A percentile compares a stretch with the other conserved stretches of the same genome.
Evolutionary conservation across 1,284 basidiomycete species (phyloP).

Genomic region (Anthracocystis setariae): DNA sequence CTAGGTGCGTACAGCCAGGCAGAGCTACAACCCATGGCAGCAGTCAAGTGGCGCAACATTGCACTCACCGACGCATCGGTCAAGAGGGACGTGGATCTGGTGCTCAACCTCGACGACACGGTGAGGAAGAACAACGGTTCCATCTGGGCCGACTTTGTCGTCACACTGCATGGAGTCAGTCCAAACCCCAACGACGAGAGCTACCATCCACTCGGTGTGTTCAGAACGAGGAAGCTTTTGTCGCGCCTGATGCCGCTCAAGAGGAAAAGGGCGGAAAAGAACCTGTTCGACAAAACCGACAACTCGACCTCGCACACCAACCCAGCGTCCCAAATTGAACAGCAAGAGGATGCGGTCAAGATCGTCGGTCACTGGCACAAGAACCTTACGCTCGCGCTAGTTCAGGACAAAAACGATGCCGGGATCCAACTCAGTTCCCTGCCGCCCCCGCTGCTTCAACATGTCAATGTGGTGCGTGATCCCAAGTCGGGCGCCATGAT

Average conservation of each 20-base stretch:
- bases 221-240: conserved; percentile 81
- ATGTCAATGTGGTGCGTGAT: conserved; percentile 57
- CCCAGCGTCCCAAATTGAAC: conserved; percentile 47
- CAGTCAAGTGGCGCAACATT: conserved; percentile 47
- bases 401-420: conserved; percentile 72
- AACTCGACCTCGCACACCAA: neutral
- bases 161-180: conserved; percentile 76
- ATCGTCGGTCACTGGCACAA: conserved; percentile 85
- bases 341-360: conserved; percentile 69
- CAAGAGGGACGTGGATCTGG: conserved; percentile 35
- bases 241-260: conserved; percentile 81
- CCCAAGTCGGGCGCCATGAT: conserved; percentile 12
- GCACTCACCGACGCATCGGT: conserved; percentile 33
- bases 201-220: conserved; percentile 73
- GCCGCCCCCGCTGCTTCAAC: conserved; percentile 73
- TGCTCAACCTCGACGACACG: conserved; percentile 25
- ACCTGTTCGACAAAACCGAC: conserved; percentile 72
- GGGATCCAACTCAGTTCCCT: conserved; percentile 74
- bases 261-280: conserved; percentile 83
- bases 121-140: conserved; percentile 41
- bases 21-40: conserved; percentile 31
- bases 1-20: neutral
- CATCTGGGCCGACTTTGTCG: conserved; percentile 82
- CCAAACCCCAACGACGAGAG: conserved; percentile 74
- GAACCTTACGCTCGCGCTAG: conserved; percentile 87